phyloP scores from a whole-genome alignment of 1,139 yeast genomes.

The Pichia sp. region DNA sequence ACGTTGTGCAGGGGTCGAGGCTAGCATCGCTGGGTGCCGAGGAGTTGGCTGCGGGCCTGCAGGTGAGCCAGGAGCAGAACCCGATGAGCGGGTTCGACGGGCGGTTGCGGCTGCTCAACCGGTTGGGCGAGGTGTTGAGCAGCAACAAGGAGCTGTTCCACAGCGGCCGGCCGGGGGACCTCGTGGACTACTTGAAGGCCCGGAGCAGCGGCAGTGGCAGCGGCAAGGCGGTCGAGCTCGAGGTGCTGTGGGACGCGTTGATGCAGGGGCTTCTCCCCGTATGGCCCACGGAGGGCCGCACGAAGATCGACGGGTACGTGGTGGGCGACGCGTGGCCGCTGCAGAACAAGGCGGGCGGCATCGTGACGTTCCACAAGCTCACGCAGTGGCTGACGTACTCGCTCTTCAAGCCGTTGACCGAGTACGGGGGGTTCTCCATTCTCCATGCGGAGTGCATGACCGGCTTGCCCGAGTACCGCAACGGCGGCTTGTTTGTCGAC shows the following conservation, averaged over 20 bases:
- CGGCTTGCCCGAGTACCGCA: conserved; percentile 60
- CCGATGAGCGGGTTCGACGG: conserved; percentile 52
- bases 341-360: conserved; percentile 32
- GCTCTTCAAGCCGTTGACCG: conserved; percentile 45
- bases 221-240: conserved; percentile 35
- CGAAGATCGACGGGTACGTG: conserved; percentile 42
- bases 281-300: conserved; percentile 56
- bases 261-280: conserved; percentile 50
- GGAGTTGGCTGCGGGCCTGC: conserved; percentile 37
- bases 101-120: conserved; percentile 40
- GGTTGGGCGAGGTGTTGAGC: conserved; percentile 42
- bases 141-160: conserved; percentile 41
- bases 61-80: conserved; percentile 38
- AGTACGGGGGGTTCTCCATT: conserved; percentile 39
- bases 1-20: conserved; percentile 41
- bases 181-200: conserved; percentile 42
- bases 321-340: conserved; percentile 60
- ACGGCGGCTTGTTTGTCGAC: conserved; percentile 58
- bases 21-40: conserved; percentile 34
- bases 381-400: conserved; percentile 64
- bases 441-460: conserved; percentile 44
- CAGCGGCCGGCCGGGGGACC: conserved; percentile 49
- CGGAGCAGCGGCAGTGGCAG: conserved; percentile 15
- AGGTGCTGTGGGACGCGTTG: conserved; percentile 47
- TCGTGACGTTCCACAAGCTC: conserved; percentile 57